Evolutionary conservation across 768 basidiomycete genomes (phyloP).

Genomic region (Termitomyces eurrhizus): DNA sequence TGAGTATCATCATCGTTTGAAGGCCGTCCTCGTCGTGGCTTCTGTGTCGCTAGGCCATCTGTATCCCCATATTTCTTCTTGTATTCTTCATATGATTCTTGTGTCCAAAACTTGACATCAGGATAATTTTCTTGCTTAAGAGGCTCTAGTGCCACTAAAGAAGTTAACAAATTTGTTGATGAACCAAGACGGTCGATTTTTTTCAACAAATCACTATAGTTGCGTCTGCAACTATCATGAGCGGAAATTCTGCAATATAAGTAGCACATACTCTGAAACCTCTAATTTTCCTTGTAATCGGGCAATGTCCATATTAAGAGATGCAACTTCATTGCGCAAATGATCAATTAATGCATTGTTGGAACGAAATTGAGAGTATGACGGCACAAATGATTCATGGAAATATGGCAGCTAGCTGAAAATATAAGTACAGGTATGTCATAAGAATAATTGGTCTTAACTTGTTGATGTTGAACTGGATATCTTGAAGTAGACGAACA

Average conservation of each 20-base stretch:
- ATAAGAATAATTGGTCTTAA: too few relatives aligned
- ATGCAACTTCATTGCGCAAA: neutral
- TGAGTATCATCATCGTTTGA: neutral
- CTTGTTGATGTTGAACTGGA: neutral
- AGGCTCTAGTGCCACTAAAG: neutral
- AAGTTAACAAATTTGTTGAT: neutral
- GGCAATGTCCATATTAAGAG: neutral
- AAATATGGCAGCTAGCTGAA: neutral
- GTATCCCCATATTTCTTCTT: neutral
- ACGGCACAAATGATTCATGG: neutral
- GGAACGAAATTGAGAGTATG: too few relatives aligned
- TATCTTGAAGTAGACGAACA: neutral
- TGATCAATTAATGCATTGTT: neutral
- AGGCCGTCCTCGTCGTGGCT: neutral
- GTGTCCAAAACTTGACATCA: neutral
- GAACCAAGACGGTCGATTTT: neutral
- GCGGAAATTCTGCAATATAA: too few relatives aligned
- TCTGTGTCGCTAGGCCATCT: neutral
- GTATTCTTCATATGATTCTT: neutral
- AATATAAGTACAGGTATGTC: neutral
- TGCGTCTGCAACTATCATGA: neutral
- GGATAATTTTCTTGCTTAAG: neutral
- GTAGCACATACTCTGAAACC: neutral
- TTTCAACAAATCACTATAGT: neutral
- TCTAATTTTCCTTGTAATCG: neutral